A percentile compares a stretch with the other conserved stretches of the same genome.
Evolutionary conservation across 164 flowering plant species (phyloP).

Genomic region (Aristolochia contorta): DNA sequence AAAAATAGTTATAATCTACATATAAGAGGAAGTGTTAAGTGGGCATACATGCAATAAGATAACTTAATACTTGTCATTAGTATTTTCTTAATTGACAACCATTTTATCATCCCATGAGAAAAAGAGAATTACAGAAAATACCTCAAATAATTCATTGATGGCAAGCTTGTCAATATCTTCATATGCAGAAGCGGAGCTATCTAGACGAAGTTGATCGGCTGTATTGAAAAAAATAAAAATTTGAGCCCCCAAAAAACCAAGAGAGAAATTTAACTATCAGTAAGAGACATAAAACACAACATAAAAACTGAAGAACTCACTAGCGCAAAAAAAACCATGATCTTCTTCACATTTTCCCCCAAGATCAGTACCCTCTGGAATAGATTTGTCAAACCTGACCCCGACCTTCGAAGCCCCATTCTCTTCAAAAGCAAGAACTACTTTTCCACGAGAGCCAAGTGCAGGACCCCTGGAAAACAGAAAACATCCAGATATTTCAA

Average conservation of each 20-base stretch:
- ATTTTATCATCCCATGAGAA: no score
- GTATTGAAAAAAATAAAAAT: conserved; percentile 8
- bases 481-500: neutral
- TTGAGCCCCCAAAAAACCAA: neutral
- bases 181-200: conserved; percentile 34
- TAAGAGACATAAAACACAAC: neutral
- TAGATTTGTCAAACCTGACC: conserved; percentile 72
- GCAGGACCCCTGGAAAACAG: conserved; percentile 50
- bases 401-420: conserved; percentile 77
- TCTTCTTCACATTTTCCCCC: conserved; percentile 76
- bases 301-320: conserved; percentile 23
- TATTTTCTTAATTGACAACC: no score
- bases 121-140: conserved; percentile 9
- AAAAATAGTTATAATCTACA: no score
- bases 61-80: no score
- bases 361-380: conserved; percentile 74
- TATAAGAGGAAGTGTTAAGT: no score
- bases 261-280: neutral
- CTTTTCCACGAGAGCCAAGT: conserved; percentile 63
- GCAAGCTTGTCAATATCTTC: conserved; percentile 69
- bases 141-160: conserved; percentile 77
- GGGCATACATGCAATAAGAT: no score
- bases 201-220: conserved; percentile 60
- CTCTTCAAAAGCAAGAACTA: conserved; percentile 64
- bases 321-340: conserved; percentile 86